A percentile compares a stretch with the other conserved stretches of the same genome.
Evolutionary conservation across 805 yeast species (phyloP).

Genomic region (Ogataea haglerorum): DNA sequence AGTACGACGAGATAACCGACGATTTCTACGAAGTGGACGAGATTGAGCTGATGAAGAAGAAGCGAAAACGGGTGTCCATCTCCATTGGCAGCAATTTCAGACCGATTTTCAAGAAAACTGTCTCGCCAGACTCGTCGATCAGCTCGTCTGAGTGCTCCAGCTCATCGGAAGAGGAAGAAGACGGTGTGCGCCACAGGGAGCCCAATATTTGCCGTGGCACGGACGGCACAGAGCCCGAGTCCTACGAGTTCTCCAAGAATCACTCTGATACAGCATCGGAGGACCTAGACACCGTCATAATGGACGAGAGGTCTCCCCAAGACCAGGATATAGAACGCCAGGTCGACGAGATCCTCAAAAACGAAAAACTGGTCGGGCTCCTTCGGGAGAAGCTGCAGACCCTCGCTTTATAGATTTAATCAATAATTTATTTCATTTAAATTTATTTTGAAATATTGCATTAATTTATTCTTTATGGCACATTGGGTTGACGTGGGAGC

Average conservation of each 20-base stretch:
- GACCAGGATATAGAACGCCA: constrained; percentile 16
- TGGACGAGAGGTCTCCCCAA: constrained; percentile 5
- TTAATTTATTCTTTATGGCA: constrained; percentile 1
- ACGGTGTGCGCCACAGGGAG: neutral
- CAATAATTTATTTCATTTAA: neutral
- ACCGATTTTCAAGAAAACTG: constrained; percentile 20
- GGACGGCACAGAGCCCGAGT: constrained; percentile 31
- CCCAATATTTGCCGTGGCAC: neutral
- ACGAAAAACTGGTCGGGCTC: constrained; percentile 17
- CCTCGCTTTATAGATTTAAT: constrained; percentile 6
- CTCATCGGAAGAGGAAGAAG: constrained; percentile 16
- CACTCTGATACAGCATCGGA: constrained; percentile 12
- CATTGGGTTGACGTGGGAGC: constrained; percentile 3
- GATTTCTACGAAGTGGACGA: constrained; percentile 38
- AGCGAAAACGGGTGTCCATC: constrained; percentile 30
- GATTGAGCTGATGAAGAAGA: constrained; percentile 34
- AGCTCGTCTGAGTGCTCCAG: constrained; percentile 16
- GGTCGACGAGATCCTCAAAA: constrained; percentile 20
- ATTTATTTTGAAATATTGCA: neutral
- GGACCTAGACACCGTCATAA: constrained; percentile 14
- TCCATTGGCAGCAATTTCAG: constrained; percentile 21
- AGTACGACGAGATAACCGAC: constrained; percentile 33
- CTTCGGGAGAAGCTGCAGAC: constrained; percentile 5
- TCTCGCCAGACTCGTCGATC: constrained; percentile 8
- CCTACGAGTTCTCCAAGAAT: constrained; percentile 27